These are phyloP conservation scores for Globisporangium sylvaticum DNA, from an alignment of 352 stramenopile genomes.

Conservation along the genomic window DNA sequence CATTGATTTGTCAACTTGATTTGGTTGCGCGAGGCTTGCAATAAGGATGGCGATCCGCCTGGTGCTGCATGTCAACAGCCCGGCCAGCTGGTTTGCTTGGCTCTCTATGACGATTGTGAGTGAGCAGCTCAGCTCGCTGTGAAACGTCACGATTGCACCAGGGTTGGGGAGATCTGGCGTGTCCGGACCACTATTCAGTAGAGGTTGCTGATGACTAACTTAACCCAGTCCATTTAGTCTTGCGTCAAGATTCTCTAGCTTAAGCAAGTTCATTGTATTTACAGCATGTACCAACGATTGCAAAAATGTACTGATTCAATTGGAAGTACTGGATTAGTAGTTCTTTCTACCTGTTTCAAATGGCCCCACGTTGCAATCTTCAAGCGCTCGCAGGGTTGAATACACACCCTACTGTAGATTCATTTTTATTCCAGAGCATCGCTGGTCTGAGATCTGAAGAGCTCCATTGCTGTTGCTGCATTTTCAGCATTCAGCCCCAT, in stretches of 20 bases:
- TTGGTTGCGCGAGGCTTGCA: fast-evolving
- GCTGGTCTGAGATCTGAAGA: neutral
- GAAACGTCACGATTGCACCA: neutral
- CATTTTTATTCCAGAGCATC: neutral
- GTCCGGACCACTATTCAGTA: neutral
- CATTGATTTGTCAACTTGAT: neutral
- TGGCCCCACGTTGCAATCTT: neutral
- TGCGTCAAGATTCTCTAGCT: neutral
- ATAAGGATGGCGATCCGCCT: neutral
- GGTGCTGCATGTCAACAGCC: neutral
- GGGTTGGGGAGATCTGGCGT: neutral
- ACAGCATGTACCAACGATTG: neutral
- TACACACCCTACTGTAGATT: neutral
- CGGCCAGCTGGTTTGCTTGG: neutral
- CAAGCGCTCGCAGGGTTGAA: neutral
- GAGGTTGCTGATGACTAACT: neutral
- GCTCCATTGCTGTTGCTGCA: neutral
- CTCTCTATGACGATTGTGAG: neutral
- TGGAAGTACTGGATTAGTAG: neutral
- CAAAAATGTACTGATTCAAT: neutral
- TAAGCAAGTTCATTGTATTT: neutral
- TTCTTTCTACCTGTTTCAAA: neutral
- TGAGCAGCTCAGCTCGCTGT: neutral
- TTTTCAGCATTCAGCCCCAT: neutral
- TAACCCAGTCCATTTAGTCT: neutral